Evolutionary conservation across 2,329 filamentous ascomycete species (phyloP), one percentile per base, ranked within the genome.

Genomic region (Penicillium psychrosexuale): DNA sequence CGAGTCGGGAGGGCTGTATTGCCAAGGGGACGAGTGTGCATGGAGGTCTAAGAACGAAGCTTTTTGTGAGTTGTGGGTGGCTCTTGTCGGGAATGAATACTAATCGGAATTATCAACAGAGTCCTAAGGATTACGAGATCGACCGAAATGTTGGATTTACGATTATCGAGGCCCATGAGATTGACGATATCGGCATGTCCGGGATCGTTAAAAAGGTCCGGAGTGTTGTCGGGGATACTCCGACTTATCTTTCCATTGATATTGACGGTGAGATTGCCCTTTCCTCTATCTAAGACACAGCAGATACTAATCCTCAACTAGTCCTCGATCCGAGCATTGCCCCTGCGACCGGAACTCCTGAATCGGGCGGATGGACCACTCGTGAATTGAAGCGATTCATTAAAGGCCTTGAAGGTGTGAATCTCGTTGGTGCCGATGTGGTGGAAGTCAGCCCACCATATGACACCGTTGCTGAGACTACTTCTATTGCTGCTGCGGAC

Each of bases 401-500:
- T 6, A 54, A 59, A 3, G 63, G 63, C 2, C 34, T 66, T 24
- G 58, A 58, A 11, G 57, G 51, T 15, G 12, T 66, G 11, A 63
- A 63, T 27, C 40, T 66, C 4, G 61, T 65, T 13, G 63, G 63
- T 0, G 61, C 62, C 1, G 61, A 63, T 46, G 56, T 65, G 8
- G 62, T 66, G 0, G 78, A 78, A 59, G 79, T 80, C 62, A 81
- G 86, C 8, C 86, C 63, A 4, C 55, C 61, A n/a, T 64, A 64
- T 38, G 62, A 65, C 38, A 53, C 55, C 3, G 30, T 43, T 9
- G 64, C 65, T 5, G 66, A 69, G 46, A 66, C 63, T 11, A 69
- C 66, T 2, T 62, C 63, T 3, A 52, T 70, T 15, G 67, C 67
- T 2, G 68, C 66, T 3, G 65, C 66, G n/a, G 64, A 69, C 55